Percentiles rank a stretch among this genome's conserved stretches.
phyloP scores from a whole-genome alignment of 2,329 filamentous ascomycete genomes.

The Fonsecaea nubica region DNA sequence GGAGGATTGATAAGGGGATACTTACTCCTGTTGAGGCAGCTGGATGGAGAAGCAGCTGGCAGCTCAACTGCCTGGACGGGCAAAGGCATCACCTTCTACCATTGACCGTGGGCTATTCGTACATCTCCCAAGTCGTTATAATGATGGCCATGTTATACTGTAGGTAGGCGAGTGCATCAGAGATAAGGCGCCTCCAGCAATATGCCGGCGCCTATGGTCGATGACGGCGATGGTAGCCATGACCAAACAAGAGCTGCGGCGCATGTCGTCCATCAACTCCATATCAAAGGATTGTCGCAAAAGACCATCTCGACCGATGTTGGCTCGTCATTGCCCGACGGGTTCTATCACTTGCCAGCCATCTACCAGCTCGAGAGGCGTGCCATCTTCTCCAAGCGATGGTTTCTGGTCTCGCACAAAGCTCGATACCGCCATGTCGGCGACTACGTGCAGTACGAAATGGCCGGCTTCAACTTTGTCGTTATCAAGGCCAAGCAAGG shows the following conservation, averaged over 20 bases:
- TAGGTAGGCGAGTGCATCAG: background rate
- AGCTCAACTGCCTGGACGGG: background rate
- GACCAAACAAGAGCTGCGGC: background rate
- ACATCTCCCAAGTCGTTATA: background rate
- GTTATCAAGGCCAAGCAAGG: slow-evolving; percentile 58
- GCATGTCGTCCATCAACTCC: slow-evolving; percentile 22
- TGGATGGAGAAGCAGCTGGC: slow-evolving; percentile 21
- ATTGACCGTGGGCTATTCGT: background rate
- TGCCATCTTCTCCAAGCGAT: slow-evolving; percentile 59
- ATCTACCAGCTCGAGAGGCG: slow-evolving; percentile 59
- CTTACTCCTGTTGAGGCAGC: slow-evolving; percentile 19
- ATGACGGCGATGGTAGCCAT: background rate
- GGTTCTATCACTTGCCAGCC: slow-evolving; percentile 57
- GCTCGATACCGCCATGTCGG: slow-evolving; percentile 58
- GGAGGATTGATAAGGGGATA: slow-evolving; percentile 5
- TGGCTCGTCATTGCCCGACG: slow-evolving; percentile 51
- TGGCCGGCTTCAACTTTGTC: slow-evolving; percentile 62
- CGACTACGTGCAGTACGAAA: slow-evolving; percentile 40
- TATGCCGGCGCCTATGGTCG: slow-evolving; percentile 16
- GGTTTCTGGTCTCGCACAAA: slow-evolving; percentile 51
- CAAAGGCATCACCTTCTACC: background rate
- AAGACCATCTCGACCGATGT: slow-evolving; percentile 31
- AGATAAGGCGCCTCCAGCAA: background rate
- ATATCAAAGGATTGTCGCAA: slow-evolving; percentile 23
- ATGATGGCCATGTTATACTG: background rate